Conservation (phyloP, 257 asterid genomes). For the Gardenia jasminoides region DNA sequence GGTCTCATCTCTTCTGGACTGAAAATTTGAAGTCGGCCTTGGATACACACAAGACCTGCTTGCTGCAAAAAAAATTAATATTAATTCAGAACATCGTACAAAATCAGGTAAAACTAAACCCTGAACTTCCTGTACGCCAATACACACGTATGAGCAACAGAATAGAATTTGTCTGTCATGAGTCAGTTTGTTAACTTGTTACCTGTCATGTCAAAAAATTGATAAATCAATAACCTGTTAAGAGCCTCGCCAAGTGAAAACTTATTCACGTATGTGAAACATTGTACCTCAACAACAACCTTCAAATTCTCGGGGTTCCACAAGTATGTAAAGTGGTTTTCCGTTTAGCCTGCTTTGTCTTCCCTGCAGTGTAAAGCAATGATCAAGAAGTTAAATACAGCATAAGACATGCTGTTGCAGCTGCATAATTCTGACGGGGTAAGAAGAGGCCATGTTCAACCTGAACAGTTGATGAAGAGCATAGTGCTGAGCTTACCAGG, state of each 20-base stretch:
- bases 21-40: neutral
- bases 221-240: too few species aligned
- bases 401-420: neutral
- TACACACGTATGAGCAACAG: neutral
- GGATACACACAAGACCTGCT: neutral
- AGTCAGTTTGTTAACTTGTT: neutral
- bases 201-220: neutral
- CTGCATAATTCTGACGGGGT: neutral
- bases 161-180: neutral
- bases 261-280: neutral
- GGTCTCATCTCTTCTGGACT: conserved; percentile 18
- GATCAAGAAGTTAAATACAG: neutral
- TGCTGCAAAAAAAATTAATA: neutral
- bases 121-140: too few species aligned
- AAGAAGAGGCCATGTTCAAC: neutral
- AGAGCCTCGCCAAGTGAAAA: too few species aligned
- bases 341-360: conserved; percentile 63
- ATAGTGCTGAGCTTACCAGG: neutral
- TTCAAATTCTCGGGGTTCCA: conserved; percentile 61
- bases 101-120: neutral
- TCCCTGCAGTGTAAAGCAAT: conserved; percentile 30
- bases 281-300: conserved; percentile 14
- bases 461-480: neutral
- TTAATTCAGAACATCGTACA: neutral
- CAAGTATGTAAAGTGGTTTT: conserved; percentile 70